A percentile compares a stretch with the other conserved stretches of the same genome.
Evolutionary conservation across 306 rosid species (phyloP).

Genomic region (Prunus mume): DNA sequence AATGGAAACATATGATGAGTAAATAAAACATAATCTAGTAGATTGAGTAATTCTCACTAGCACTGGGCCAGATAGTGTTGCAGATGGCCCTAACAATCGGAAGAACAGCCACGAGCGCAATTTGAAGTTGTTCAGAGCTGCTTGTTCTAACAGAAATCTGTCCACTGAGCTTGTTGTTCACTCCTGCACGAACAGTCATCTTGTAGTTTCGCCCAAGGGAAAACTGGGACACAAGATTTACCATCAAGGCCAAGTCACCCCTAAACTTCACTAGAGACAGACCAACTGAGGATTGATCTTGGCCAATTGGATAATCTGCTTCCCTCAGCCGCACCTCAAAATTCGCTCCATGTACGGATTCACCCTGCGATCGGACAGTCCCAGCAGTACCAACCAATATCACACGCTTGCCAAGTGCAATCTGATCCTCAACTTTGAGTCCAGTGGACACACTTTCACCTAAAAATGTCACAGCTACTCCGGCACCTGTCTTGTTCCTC

Average conservation of each 20-base stretch:
- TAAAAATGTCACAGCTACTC: constrained; percentile 77
- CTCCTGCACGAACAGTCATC: constrained; percentile 83
- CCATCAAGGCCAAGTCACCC: constrained; percentile 85
- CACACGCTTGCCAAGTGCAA: constrained; percentile 80
- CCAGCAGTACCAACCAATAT: constrained; percentile 85
- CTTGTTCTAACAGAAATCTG: constrained; percentile 83
- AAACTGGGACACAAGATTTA: constrained; percentile 81
- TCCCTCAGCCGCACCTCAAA: constrained; percentile 89
- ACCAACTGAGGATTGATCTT: constrained; percentile 86
- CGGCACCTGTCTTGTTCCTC: constrained; percentile 86
- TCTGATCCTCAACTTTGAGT: constrained; percentile 86
- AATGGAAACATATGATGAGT: constrained; percentile 7
- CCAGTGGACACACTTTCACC: constrained; percentile 92
- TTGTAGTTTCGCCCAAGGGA: constrained; percentile 86
- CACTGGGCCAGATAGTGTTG: constrained; percentile 69
- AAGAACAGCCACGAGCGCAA: constrained; percentile 76
- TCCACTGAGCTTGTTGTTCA: constrained; percentile 96
- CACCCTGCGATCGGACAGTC: constrained; percentile 72
- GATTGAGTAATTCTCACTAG: constrained; percentile 66
- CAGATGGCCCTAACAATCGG: constrained; percentile 72
- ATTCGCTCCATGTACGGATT: constrained; percentile 89
- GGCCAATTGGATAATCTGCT: constrained; percentile 95
- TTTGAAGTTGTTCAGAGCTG: constrained; percentile 96
- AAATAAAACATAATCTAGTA: constrained; percentile 42
- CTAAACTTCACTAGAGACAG: constrained; percentile 92